Base-by-base conservation (phyloP, 495 filamentous ascomycete species). In the Oidiodendron maius region DNA sequence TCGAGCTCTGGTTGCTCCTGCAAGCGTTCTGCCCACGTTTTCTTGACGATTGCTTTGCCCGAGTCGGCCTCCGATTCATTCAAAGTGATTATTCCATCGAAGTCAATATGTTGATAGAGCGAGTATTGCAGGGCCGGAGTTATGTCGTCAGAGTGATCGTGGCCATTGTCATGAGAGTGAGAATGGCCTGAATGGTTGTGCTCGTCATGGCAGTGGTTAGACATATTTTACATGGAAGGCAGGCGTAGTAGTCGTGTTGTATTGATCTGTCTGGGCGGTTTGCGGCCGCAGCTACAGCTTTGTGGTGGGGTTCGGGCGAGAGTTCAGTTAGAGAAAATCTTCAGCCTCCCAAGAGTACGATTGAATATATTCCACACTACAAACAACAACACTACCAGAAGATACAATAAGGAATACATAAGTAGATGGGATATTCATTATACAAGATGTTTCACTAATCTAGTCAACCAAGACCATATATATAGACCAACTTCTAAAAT, bases 51-150 rank as follows among this genome's bases (percentile, higher is more conserved):
- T 1, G 76, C 81, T 45, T 72, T 74, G 26, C 89, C 93, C 2
- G 85, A 80, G 32, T 80, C 78, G 4, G 77, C 65, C 5, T 63
- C 63, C 0, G 77, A 67, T 66, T 97, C 94, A 61, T 97, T 98
- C 44, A 95, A 63, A 0, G 91, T 90, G n/a, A 62, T 76, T 55
- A 97, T 84, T 11, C 78, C 75, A 65, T 87, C 83, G 63, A 97
- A 96, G 48, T 91, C 76, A 57, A 98, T 91, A 61, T 96, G 84
- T 38, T 87, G 78, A 67, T 95, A 97, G 11, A 98, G 75, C 25
- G 88, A 83, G 48, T 79, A 84, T 65, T 96, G 90, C 25, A 94
- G 68, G 2, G 91, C 91, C 1, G 91, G 91, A 4, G 85, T 87
- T 57, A 94, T 78, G 65, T 98, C 94, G 67, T 96, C 91, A 17